phyloP scores from a whole-genome alignment of 345 rosid genomes.

The Brassica nigra region DNA sequence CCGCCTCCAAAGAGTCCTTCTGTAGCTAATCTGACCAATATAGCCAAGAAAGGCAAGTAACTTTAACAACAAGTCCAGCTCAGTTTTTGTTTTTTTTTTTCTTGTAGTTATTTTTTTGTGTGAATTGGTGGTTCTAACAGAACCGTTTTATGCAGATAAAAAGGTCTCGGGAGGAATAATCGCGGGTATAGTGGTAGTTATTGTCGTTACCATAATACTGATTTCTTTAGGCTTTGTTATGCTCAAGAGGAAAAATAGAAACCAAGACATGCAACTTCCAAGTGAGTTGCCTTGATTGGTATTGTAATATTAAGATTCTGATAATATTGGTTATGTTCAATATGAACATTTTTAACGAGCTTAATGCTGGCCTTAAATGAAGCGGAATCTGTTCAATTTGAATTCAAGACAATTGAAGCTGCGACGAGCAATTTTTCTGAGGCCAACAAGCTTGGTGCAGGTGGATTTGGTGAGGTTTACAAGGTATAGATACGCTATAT shows the following conservation, averaged over 20 bases:
- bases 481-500: constrained; percentile 35
- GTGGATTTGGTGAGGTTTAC: constrained; percentile 66
- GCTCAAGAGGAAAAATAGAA: constrained; percentile 12
- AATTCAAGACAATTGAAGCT: constrained; percentile 44
- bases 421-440: constrained; percentile 54
- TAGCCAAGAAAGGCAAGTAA: background rate
- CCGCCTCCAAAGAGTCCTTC: background rate
- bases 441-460: constrained; percentile 46
- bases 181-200: background rate
- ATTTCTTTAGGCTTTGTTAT: constrained; percentile 18
- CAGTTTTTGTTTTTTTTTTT: background rate
- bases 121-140: background rate
- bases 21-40: background rate
- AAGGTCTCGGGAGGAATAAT: background rate
- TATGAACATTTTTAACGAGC: constrained; percentile 17
- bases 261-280: constrained; percentile 4
- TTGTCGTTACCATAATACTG: constrained; percentile 17
- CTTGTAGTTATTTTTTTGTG: background rate
- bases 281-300: constrained; percentile 18
- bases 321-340: no score
- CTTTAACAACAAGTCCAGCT: background rate
- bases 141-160: background rate
- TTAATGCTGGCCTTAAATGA: constrained; percentile 27
- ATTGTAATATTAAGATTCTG: background rate
- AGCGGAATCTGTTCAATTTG: constrained; percentile 52